phyloP scores from a whole-genome alignment of 2,329 filamentous ascomycete species.

The Stemphylium lycopersici region DNA sequence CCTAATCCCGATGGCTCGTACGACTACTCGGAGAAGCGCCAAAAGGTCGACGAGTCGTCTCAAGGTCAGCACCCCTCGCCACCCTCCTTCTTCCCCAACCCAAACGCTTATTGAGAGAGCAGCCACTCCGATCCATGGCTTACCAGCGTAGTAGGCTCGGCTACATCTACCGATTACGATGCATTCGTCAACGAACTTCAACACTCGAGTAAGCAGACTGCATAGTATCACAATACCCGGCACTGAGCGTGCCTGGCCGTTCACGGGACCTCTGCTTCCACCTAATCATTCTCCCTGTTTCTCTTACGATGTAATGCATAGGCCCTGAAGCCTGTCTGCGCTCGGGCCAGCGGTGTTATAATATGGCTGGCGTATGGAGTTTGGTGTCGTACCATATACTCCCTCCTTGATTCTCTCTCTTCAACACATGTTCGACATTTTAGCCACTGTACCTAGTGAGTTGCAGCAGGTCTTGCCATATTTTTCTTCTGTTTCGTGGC shows the following conservation, averaged over 20 bases:
- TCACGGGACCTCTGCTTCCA: background rate
- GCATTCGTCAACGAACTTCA: conserved; percentile 28
- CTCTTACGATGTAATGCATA: conserved; percentile 29
- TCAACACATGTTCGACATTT: background rate
- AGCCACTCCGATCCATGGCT: conserved; percentile 36
- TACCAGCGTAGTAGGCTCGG: conserved; percentile 29
- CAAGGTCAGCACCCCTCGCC: conserved; percentile 43
- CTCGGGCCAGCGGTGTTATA: conserved; percentile 17
- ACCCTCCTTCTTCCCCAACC: conserved; percentile 26
- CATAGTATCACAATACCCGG: conserved; percentile 9
- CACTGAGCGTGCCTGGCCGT: background rate
- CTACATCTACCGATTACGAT: conserved; percentile 22
- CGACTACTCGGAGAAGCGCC: conserved; percentile 45
- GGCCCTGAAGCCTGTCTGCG: conserved; percentile 20
- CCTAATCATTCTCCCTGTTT: conserved; percentile 1
- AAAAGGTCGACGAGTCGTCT: conserved; percentile 41
- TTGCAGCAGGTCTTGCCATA: background rate
- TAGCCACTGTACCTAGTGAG: background rate
- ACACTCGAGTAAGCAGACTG: conserved; percentile 21
- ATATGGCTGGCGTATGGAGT: conserved; percentile 24
- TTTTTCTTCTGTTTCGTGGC: background rate
- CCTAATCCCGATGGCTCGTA: conserved; percentile 40
- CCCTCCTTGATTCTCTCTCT: background rate
- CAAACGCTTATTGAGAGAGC: conserved; percentile 41
- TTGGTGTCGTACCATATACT: conserved; percentile 3